Evolutionary conservation across 495 filamentous ascomycete species (phyloP).

Genomic region (Friedmanniomyces endolithicus): DNA sequence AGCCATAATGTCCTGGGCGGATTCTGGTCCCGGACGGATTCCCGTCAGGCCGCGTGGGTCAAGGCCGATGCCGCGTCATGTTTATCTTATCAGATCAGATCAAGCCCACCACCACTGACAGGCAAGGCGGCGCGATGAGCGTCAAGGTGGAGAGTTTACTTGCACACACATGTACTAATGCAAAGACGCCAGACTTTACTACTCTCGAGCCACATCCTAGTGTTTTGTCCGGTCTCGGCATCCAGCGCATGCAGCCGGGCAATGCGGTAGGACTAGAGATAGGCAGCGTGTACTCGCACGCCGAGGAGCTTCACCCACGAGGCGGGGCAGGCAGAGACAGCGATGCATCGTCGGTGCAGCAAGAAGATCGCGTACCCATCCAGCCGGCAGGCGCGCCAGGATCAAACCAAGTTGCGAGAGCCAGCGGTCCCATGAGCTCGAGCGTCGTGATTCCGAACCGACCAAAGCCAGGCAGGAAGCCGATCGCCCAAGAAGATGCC

Average conservation of each 20-base stretch:
- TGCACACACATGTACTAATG: background rate
- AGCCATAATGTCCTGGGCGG: no score
- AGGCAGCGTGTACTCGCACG: background rate
- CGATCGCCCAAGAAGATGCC: constrained; percentile 36
- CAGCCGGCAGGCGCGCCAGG: background rate
- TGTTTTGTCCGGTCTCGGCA: background rate
- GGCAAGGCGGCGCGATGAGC: background rate
- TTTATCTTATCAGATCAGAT: constrained; percentile 1
- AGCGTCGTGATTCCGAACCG: constrained; percentile 6
- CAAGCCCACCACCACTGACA: background rate
- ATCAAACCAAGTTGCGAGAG: background rate
- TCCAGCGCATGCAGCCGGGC: background rate
- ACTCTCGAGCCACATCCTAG: background rate
- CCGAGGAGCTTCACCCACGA: background rate
- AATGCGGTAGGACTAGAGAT: background rate
- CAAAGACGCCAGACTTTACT: background rate
- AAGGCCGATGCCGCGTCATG: background rate
- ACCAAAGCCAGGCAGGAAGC: constrained; percentile 69
- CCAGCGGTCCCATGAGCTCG: constrained; percentile 13
- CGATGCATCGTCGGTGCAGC: background rate
- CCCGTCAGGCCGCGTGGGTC: no score
- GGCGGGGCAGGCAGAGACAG: background rate
- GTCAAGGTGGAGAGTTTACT: background rate
- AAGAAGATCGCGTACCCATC: background rate
- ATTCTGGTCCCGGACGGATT: no score